These are phyloP conservation scores for Kwoniella botswanensis DNA, from an alignment of 768 basidiomycete species.

Conservation along the genomic window DNA sequence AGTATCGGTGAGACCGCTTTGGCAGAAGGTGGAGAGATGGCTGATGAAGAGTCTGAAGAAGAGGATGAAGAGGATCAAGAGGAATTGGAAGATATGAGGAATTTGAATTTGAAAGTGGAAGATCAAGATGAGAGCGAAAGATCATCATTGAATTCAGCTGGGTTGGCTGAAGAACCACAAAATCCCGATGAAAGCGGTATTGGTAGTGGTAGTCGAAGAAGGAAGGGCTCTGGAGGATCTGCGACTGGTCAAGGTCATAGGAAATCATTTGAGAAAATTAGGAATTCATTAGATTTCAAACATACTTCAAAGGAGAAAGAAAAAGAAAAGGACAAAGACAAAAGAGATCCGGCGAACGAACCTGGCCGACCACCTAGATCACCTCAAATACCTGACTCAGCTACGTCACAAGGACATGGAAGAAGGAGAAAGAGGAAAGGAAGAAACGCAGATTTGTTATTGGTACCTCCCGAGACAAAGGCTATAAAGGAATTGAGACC, in stretches of 20 bases:
- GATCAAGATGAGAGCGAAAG: conserved; percentile 9
- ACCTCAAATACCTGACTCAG: background rate
- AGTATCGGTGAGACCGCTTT: conserved; percentile 78
- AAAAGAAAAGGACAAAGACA: background rate
- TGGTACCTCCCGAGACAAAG: conserved; percentile 76
- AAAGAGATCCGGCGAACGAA: conserved; percentile 3
- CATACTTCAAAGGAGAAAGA: background rate
- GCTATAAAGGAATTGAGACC: conserved; percentile 83
- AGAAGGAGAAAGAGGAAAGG: background rate
- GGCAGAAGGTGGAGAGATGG: conserved; percentile 65
- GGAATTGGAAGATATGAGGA: background rate
- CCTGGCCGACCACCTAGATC: conserved; percentile 5
- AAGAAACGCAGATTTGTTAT: conserved; percentile 35
- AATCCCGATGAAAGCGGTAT: background rate
- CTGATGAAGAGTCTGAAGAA: conserved; percentile 78
- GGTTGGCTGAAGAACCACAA: conserved; percentile 2
- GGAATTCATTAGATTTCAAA: conserved; percentile 35
- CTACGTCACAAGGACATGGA: background rate
- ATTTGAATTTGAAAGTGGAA: background rate
- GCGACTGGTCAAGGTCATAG: background rate
- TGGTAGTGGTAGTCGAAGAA: background rate
- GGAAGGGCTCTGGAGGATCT: conserved; percentile 25
- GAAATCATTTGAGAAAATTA: conserved; percentile 35
- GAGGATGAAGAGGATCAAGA: conserved; percentile 57
- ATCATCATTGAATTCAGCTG: conserved; percentile 18